Evolutionary conservation across 164 flowering plant genomes (phyloP).

Genomic region (Stephania japonica): DNA sequence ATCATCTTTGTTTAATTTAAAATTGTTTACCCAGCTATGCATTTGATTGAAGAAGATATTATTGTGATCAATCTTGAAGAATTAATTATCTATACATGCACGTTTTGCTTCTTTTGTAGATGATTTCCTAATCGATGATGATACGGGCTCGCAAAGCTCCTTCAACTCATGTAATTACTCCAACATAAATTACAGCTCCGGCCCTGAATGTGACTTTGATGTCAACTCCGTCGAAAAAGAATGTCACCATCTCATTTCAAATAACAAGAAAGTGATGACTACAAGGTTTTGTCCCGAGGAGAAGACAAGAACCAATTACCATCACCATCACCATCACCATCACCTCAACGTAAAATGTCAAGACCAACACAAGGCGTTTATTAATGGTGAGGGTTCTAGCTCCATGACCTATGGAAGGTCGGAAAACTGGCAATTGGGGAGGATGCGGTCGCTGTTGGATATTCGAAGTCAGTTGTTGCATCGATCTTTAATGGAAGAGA

Average conservation of each 20-base stretch:
- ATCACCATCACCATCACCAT: too few relatives aligned
- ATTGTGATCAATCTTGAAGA: too few relatives aligned
- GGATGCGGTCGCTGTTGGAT: constrained; percentile 46
- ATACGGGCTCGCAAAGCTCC: constrained; percentile 57
- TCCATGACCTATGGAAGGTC: constrained; percentile 4
- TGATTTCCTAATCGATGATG: constrained; percentile 34
- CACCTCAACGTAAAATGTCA: neutral
- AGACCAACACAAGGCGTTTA: constrained; percentile 5
- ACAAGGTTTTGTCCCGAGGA: constrained; percentile 50
- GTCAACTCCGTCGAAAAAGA: constrained; percentile 21
- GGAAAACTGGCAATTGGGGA: constrained; percentile 15
- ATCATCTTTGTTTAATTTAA: too few relatives aligned
- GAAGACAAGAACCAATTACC: neutral
- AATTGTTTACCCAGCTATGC: too few relatives aligned
- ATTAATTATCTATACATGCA: too few relatives aligned
- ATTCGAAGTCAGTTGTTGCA: constrained; percentile 65
- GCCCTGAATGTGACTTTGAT: constrained; percentile 30
- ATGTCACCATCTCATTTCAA: constrained; percentile 3
- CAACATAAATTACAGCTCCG: constrained; percentile 34
- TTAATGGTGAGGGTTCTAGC: neutral
- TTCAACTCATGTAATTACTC: constrained; percentile 40
- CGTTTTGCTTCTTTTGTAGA: constrained; percentile 27
- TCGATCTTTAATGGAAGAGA: constrained; percentile 46
- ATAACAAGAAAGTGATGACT: constrained; percentile 10
- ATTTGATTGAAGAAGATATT: too few relatives aligned